Conservation (phyloP, 805 yeast species). For the Alloascoidea africana region DNA sequence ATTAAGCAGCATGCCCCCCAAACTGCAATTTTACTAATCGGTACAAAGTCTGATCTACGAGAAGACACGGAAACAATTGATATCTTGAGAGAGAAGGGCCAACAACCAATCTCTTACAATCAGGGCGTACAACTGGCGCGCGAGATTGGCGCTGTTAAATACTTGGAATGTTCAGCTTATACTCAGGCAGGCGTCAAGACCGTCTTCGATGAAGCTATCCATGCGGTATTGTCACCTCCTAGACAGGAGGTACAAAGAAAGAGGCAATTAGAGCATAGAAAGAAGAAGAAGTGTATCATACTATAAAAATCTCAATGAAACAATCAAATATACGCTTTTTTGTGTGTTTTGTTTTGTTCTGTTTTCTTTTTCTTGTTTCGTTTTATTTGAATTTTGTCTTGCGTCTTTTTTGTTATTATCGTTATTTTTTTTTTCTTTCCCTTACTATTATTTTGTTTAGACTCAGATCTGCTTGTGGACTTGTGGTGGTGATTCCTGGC, state of each 20-base stretch:
- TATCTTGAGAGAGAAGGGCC: constrained; percentile 40
- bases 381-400: too few species aligned
- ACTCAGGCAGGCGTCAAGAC: constrained; percentile 78
- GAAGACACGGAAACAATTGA: constrained; percentile 68
- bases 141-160: constrained; percentile 57
- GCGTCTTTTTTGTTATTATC: too few species aligned
- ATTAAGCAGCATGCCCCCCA: constrained; percentile 70
- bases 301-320: too few species aligned
- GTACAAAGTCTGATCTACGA: constrained; percentile 80
- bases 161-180: constrained; percentile 83
- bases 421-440: too few species aligned
- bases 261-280: constrained; percentile 19
- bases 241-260: constrained; percentile 8
- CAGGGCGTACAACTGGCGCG: constrained; percentile 58
- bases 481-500: too few species aligned
- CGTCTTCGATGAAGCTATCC: constrained; percentile 72
- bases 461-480: too few species aligned
- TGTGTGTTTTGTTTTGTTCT: too few species aligned
- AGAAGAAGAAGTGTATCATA: constrained; percentile 33
- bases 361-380: too few species aligned
- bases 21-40: constrained; percentile 56
- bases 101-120: constrained; percentile 40
- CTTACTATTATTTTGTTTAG: too few species aligned
- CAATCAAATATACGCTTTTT: too few species aligned
- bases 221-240: constrained; percentile 34